phyloP scores from a whole-genome alignment of 1,139 yeast species.

The Hansenula anomala region DNA sequence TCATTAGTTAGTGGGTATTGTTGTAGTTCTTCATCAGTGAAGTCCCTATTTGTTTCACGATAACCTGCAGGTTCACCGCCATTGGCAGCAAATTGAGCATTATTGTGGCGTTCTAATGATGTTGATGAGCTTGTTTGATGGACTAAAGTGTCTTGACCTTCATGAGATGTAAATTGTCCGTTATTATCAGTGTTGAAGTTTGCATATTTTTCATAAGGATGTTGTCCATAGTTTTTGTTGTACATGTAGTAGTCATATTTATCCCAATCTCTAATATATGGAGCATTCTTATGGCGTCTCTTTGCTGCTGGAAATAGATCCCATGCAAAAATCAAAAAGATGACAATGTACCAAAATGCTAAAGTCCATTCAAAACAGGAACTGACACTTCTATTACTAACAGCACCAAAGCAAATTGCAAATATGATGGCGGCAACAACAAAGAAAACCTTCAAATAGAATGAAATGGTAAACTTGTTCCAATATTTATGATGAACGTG shows the following conservation, averaged over 20 bases:
- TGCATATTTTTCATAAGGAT: constrained; percentile 1
- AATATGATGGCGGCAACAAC: constrained; percentile 59
- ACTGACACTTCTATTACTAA: constrained; percentile 29
- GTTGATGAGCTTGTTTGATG: constrained; percentile 1
- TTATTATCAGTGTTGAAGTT: no score
- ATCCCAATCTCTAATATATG: constrained; percentile 19
- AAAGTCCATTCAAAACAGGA: constrained; percentile 69
- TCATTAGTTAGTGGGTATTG: constrained; percentile 15
- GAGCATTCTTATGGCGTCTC: constrained; percentile 15
- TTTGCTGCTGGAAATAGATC: constrained; percentile 67
- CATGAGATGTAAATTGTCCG: background rate
- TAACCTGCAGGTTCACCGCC: background rate
- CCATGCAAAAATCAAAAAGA: constrained; percentile 58
- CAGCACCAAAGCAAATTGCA: constrained; percentile 64
- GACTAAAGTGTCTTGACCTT: background rate
- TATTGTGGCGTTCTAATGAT: background rate
- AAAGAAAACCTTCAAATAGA: constrained; percentile 59
- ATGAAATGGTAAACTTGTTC: constrained; percentile 46
- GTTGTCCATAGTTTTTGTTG: constrained; percentile 5
- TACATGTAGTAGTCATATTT: constrained; percentile 19
- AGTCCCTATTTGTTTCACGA: constrained; percentile 9
- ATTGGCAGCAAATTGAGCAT: no score
- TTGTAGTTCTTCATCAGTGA: constrained; percentile 18
- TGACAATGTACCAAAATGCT: constrained; percentile 76
- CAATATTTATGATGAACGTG: constrained; percentile 22